Conservation (phyloP, 2,329 filamentous ascomycete species). For the Aspergillus transmontanensis region DNA sequence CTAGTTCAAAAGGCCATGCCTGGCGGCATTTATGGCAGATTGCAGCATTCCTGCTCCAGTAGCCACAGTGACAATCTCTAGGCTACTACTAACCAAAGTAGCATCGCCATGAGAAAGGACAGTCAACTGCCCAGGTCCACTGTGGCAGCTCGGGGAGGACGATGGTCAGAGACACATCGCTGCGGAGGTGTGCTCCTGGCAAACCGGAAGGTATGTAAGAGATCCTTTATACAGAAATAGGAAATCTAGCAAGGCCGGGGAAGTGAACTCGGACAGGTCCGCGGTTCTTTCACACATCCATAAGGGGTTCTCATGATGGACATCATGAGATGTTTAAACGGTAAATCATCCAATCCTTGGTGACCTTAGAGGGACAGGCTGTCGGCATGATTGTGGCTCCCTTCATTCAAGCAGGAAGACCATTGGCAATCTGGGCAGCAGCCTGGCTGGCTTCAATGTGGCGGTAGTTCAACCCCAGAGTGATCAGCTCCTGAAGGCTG, state of each 20-base stretch:
- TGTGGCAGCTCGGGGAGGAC: slow-evolving; percentile 1
- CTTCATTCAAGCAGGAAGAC: slow-evolving; percentile 35
- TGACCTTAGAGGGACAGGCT: slow-evolving; percentile 1
- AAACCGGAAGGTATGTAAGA: not conserved
- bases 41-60: not conserved
- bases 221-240: slow-evolving; percentile 4
- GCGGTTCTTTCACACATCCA: slow-evolving; percentile 10
- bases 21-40: not conserved
- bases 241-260: slow-evolving; percentile 9
- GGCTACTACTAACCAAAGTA: not conserved
- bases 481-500: slow-evolving; percentile 47
- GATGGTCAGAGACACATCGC: slow-evolving; percentile 6
- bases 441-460: slow-evolving; percentile 46
- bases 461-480: slow-evolving; percentile 46
- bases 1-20: slow-evolving; percentile 3
- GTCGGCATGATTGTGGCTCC: slow-evolving; percentile 1
- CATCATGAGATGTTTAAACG: slow-evolving; percentile 14
- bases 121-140: not conserved
- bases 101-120: not conserved
- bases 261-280: slow-evolving; percentile 13
- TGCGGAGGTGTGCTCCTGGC: not conserved
- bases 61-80: not conserved
- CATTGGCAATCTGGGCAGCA: slow-evolving; percentile 36
- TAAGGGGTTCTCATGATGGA: slow-evolving; percentile 11
- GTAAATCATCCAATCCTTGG: slow-evolving; percentile 5